Conservation (phyloP, 352 stramenopile species). For the Pythium chondricola region DNA sequence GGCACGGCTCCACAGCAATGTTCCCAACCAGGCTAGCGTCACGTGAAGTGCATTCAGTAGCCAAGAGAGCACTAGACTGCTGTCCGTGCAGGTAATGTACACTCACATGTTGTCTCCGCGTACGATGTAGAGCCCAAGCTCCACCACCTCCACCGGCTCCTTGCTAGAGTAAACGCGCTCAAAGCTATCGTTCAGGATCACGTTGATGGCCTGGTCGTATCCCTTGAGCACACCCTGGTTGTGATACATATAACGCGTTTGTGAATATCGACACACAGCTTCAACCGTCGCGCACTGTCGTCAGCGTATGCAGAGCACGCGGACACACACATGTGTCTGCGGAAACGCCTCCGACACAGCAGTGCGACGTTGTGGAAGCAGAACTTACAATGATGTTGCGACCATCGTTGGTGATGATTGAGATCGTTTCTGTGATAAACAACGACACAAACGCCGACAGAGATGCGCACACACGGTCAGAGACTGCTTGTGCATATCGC, state of each 20-base stretch:
- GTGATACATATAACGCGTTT: too few species aligned
- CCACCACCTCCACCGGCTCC: slow-evolving; percentile 84
- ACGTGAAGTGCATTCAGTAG: not conserved
- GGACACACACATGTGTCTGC: too few species aligned
- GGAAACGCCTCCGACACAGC: too few species aligned
- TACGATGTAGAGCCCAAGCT: slow-evolving; percentile 91
- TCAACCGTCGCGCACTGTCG: too few species aligned
- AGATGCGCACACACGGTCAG: not conserved
- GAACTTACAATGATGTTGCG: slow-evolving; percentile 88
- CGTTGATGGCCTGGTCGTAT: slow-evolving; percentile 92
- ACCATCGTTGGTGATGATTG: slow-evolving; percentile 92
- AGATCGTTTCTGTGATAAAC: slow-evolving; percentile 69
- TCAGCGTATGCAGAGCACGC: too few species aligned
- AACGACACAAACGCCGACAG: not conserved
- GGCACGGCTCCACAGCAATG: not conserved
- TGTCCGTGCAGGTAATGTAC: too few species aligned
- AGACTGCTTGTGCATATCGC: not conserved
- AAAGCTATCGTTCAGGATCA: slow-evolving; percentile 91
- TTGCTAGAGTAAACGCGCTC: slow-evolving; percentile 91
- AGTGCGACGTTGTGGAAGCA: too few species aligned
- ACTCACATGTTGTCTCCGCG: slow-evolving; percentile 91
- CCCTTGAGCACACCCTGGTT: slow-evolving; percentile 85
- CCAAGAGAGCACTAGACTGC: not conserved
- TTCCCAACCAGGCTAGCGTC: not conserved
- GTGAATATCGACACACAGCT: too few species aligned